A percentile compares a stretch with the other conserved stretches of the same genome.
phyloP scores from a whole-genome alignment of 352 stramenopile genomes.

The Pilasporangium apinafurcum region DNA sequence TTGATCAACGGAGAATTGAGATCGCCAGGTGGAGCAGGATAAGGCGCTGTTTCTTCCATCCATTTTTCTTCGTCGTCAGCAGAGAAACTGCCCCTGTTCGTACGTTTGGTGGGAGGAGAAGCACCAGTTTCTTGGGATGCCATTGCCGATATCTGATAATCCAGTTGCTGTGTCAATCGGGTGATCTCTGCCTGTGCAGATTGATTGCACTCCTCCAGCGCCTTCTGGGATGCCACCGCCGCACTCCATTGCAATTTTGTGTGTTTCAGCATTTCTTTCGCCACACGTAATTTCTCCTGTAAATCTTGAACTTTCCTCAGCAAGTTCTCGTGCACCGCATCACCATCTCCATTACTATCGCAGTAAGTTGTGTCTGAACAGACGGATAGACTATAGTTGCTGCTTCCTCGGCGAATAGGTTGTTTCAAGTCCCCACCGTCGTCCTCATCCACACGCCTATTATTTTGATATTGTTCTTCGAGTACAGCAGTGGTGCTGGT shows the following conservation, averaged over 20 bases:
- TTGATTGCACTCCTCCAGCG: conserved; percentile 47
- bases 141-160: conserved; percentile 30
- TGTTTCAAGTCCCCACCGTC: conserved; percentile 19
- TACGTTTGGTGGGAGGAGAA: neutral
- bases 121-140: neutral
- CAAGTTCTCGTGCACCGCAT: conserved; percentile 20
- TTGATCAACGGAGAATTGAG: conserved; percentile 62
- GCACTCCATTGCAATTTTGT: conserved; percentile 62
- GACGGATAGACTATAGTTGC: conserved; percentile 13
- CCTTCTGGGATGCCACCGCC: conserved; percentile 56
- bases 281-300: conserved; percentile 37
- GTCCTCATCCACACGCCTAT: conserved; percentile 12
- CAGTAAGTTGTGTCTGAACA: conserved; percentile 13
- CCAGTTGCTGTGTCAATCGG: conserved; percentile 35
- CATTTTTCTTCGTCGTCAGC: conserved; percentile 34
- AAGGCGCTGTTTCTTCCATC: conserved; percentile 44
- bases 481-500: no score
- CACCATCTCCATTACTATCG: conserved; percentile 9
- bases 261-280: conserved; percentile 49
- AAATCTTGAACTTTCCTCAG: conserved; percentile 28
- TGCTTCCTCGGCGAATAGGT: conserved; percentile 19
- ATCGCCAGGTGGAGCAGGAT: conserved; percentile 51
- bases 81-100: conserved; percentile 5
- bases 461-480: conserved; percentile 1
- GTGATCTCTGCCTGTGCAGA: conserved; percentile 42